Conservation (phyloP, 2,329 filamentous ascomycete species). For the Diaporthe eres region DNA sequence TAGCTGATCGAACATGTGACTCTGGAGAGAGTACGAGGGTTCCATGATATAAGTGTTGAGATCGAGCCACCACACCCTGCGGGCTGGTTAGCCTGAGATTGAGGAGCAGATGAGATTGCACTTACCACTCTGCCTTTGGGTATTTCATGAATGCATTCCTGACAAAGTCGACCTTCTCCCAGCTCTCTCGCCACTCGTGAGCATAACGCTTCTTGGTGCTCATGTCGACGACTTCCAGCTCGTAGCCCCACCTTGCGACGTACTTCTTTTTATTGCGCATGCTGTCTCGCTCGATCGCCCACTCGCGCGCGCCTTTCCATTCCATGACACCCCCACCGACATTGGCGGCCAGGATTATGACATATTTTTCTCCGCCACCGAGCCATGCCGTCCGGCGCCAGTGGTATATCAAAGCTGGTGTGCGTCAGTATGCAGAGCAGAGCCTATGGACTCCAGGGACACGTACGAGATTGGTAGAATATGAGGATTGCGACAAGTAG, state of each 20-base stretch:
- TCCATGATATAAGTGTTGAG: slow-evolving; percentile 99
- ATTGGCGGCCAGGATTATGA: slow-evolving; percentile 94
- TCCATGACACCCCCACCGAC: slow-evolving; percentile 98
- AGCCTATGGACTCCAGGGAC: slow-evolving; percentile 25
- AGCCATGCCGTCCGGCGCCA: slow-evolving; percentile 82
- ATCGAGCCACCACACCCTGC: slow-evolving; percentile 99
- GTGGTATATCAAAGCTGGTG: slow-evolving; percentile 65
- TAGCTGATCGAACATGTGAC: slow-evolving; percentile 89
- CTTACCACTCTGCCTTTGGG: slow-evolving; percentile 94
- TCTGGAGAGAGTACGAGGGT: slow-evolving; percentile 88
- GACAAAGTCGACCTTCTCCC: slow-evolving; percentile 98
- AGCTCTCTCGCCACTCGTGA: slow-evolving; percentile 98
- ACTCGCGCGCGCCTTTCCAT: slow-evolving; percentile 97
- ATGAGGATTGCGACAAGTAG: slow-evolving; percentile 74
- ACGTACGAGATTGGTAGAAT: slow-evolving; percentile 80
- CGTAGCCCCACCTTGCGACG: slow-evolving; percentile 89
- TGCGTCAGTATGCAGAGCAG: slow-evolving; percentile 45
- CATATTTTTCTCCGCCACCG: slow-evolving; percentile 90
- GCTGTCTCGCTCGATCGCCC: slow-evolving; percentile 98
- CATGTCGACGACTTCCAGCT: slow-evolving; percentile 97
- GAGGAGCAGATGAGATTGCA: slow-evolving; percentile 34
- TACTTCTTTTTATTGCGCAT: slow-evolving; percentile 96
- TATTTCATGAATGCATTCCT: slow-evolving; percentile 92
- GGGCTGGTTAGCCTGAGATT: slow-evolving; percentile 43
- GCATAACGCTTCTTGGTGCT: slow-evolving; percentile 98